These are phyloP conservation scores for Ogataea neopini DNA, from an alignment of 805 yeast genomes.

Conservation along the genomic window DNA sequence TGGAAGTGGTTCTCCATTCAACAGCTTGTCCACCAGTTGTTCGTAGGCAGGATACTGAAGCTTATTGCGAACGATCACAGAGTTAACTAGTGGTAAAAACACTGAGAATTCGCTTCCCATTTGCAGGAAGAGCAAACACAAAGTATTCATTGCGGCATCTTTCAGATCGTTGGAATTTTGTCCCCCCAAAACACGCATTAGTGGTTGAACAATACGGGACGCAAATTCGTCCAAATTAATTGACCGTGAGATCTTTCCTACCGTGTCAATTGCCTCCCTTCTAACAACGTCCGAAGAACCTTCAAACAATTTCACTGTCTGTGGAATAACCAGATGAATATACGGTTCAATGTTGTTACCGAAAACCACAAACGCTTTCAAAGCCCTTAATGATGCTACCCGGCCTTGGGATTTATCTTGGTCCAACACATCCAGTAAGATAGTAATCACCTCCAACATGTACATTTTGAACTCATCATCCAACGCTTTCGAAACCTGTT, in stretches of 20 bases:
- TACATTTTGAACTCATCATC: slow-evolving; percentile 91
- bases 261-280: slow-evolving; percentile 73
- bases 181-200: slow-evolving; percentile 61
- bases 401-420: slow-evolving; percentile 63
- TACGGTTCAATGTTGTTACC: slow-evolving; percentile 89
- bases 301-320: slow-evolving; percentile 79
- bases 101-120: slow-evolving; percentile 82
- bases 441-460: slow-evolving; percentile 73
- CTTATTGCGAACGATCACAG: slow-evolving; percentile 59
- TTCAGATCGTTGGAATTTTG: slow-evolving; percentile 53
- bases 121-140: slow-evolving; percentile 76
- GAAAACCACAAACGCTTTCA: slow-evolving; percentile 81
- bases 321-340: slow-evolving; percentile 84
- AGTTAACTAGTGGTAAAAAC: slow-evolving; percentile 79
- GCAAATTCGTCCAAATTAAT: slow-evolving; percentile 84
- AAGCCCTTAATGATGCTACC: slow-evolving; percentile 67
- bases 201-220: slow-evolving; percentile 84
- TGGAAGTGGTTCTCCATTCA: slow-evolving; percentile 86
- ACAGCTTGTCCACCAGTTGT: slow-evolving; percentile 71
- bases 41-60: slow-evolving; percentile 77
- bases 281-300: slow-evolving; percentile 60
- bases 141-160: slow-evolving; percentile 69
- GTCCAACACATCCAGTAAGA: slow-evolving; percentile 74
- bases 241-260: slow-evolving; percentile 76
- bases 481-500: slow-evolving; percentile 79